Evolutionary conservation across 2,329 filamentous ascomycete species (phyloP), one percentile per base, ranked within the genome.

Genomic region (Penicillium frequentans): DNA sequence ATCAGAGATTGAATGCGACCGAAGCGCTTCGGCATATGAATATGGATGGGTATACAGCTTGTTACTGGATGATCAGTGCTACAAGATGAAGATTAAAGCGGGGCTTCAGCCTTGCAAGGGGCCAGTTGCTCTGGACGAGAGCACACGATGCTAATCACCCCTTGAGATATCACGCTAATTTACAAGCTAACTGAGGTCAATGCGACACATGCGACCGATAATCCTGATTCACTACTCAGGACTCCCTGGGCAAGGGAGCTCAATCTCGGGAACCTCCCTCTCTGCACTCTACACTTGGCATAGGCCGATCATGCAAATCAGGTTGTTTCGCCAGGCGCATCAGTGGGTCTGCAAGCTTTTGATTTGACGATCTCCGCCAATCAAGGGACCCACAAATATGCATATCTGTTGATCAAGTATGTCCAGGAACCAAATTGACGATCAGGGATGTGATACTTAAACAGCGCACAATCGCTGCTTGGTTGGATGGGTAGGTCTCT

Each of bases 291-390:
- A 7, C 16, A 23, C 27, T 16, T 53, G 11, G 42, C 19, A 42
- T 13, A 10, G 16, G 49, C 48, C 50, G 59, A 66, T 66, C 59
- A 52, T 57, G 63, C 58, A 61, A 58, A 65, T 62, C 61, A 62
- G 59, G 52, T 58, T 33, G 58, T 37, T 50, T 56, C 47, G 47
- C 31, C 23, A 54, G 42, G 35, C 31, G 31, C 51, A 45, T 39
- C 44, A 31, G 64, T 66, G 61, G 63, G 26, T 43, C 59, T 49
- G 27, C n/a, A 29, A 29, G 37, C 31, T 43, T 44, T n/a, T 26
- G 19, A 52, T 35, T 39, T 45, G 47, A 48, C 39, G n/a, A 43
- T 27, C 42, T 42, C 27, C 19, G 49, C 63, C 64, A 65, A 66
- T 63, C 61, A 64, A 55, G 57, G 51, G 42, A 42, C 29, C 46